Evolutionary conservation across 2,329 filamentous ascomycete species (phyloP).

Genomic region (Nothophoma quercina): DNA sequence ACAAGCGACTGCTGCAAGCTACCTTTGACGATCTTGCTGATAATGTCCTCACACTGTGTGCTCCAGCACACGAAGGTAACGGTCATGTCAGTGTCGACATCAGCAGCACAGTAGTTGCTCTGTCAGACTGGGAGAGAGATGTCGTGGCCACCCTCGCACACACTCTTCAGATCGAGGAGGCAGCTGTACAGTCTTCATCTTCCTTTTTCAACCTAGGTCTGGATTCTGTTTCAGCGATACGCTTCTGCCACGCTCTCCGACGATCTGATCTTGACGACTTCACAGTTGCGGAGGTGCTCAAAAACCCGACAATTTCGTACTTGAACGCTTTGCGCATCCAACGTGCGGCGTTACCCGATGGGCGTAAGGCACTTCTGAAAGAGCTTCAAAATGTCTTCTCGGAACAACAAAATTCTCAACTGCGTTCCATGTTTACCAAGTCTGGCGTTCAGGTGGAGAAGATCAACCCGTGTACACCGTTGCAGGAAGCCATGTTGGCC

Average conservation of each 20-base stretch:
- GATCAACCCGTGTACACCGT: constrained; percentile 81
- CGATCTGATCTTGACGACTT: constrained; percentile 57
- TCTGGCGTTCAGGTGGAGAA: constrained; percentile 53
- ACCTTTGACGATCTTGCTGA: constrained; percentile 58
- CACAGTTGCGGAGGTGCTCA: constrained; percentile 74
- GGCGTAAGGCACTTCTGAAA: neutral
- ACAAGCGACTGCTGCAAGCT: constrained; percentile 63
- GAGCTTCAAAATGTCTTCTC: constrained; percentile 24
- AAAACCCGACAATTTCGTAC: constrained; percentile 69
- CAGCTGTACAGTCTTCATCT: constrained; percentile 66
- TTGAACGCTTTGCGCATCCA: constrained; percentile 48
- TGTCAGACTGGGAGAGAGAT: constrained; percentile 56
- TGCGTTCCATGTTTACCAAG: constrained; percentile 22
- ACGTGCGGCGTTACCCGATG: constrained; percentile 35
- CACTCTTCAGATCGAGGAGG: constrained; percentile 56
- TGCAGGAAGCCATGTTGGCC: constrained; percentile 88
- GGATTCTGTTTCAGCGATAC: constrained; percentile 84
- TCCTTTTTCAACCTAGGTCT: constrained; percentile 82
- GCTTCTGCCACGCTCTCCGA: constrained; percentile 67
- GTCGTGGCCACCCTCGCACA: constrained; percentile 65
- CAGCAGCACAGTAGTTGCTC: neutral
- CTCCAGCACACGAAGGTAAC: constrained; percentile 41
- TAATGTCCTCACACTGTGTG: constrained; percentile 55
- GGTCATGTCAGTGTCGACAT: constrained; percentile 32
- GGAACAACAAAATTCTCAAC: constrained; percentile 19